Evolutionary conservation across 2,329 filamentous ascomycete genomes (phyloP), one percentile per base, ranked within the genome.

Genomic region (Colletotrichum sp.): DNA sequence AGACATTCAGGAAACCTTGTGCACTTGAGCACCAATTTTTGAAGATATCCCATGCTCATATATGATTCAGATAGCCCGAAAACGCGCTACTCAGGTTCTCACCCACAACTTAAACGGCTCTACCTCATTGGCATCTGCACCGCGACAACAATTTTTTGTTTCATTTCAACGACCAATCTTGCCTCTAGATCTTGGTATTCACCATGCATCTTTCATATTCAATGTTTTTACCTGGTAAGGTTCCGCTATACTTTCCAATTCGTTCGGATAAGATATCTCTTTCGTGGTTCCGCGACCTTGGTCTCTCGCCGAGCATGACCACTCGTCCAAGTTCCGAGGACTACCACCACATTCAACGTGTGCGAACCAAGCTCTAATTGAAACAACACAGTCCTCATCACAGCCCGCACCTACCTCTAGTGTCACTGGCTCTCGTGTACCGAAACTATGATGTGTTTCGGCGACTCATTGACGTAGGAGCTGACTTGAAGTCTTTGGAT

Each of bases 311-410:
- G n/a, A 52, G 43, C 43, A 52, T 13, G n/a, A 52, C 43, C n/a
- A 52, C n/a, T 0, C 3, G 0, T 0, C 6, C 43, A 13, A 21
- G 9, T 52, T 13, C 43, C 43, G n/a, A 48, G 43, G n/a, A 48
- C 43, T 48, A 21, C n/a, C 43, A 21, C 0, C 6, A 13, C 43
- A 48, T 48, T 48, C n/a, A 18, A 0, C 43, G 10, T 48, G 43
- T 5, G 0, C 6, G 6, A 21, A 21, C 43, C 43, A 48, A 48
- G n/a, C 10, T 0, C 0, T 0, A 21, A 21, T 10, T 48, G 1
- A 0, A 6, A 4, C 43, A 21, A 48, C 10, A 48, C 43, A 48
- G 0, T 4, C 1, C n/a, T 7, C 10, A 7, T 48, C 18, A 21
- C n/a, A 48, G 10, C 0, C 43, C 1, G 43, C 43, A 48, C n/a